Evolutionary conservation across 208 protist genomes (phyloP).

Genomic region (Tritrichomonas musculus): DNA sequence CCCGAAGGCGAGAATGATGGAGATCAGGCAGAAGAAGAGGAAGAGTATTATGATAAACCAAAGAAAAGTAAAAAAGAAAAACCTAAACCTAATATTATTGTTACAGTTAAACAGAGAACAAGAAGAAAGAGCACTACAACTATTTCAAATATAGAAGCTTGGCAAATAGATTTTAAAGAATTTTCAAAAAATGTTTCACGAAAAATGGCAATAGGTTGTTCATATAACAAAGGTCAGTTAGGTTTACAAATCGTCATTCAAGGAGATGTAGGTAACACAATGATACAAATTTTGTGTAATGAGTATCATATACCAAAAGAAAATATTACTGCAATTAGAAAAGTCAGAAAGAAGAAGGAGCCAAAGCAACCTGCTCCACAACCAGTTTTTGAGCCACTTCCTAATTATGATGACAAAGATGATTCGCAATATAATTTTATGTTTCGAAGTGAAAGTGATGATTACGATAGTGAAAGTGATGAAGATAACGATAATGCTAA

Average conservation of each 20-base stretch:
- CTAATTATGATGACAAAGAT: not conserved
- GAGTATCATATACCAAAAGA: not conserved
- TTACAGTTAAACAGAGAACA: not conserved
- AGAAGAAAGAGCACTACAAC: not conserved
- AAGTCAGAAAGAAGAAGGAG: not conserved
- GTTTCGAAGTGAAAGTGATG: no score
- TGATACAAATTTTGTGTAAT: not conserved
- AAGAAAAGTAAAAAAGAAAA: not conserved
- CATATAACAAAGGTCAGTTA: not conserved
- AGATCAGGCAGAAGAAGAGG: not conserved
- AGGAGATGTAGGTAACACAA: not conserved
- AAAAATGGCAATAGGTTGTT: not conserved
- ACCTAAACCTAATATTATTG: not conserved
- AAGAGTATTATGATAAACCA: not conserved
- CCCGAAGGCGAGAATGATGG: not conserved
- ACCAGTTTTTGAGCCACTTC: not conserved
- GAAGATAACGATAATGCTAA: no score
- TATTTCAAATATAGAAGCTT: not conserved
- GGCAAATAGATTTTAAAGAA: not conserved
- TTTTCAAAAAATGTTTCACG: not conserved
- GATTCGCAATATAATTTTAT: not conserved
- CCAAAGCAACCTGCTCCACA: slow-evolving; percentile 11
- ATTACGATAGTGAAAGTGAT: no score
- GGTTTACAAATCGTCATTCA: not conserved
- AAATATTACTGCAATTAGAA: not conserved